Conservation (phyloP, 176 grass and related monocot genomes). For the Cocos nucifera region DNA sequence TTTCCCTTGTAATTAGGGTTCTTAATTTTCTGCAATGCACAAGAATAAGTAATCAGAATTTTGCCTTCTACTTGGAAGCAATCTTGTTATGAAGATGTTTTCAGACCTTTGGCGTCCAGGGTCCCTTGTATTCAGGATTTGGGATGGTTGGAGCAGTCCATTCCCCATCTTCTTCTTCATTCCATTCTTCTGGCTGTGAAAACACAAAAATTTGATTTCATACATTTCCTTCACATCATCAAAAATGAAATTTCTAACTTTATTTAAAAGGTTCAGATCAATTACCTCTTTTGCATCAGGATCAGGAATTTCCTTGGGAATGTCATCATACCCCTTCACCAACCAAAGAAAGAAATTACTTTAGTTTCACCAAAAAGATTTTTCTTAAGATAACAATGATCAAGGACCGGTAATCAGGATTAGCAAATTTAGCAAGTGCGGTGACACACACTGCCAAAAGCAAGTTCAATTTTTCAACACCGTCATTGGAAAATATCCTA, state of each 20-base stretch:
- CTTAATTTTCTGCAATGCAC: constrained; percentile 74
- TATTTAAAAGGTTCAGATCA: neutral
- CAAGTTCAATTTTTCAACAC: too few species aligned
- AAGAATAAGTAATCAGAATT: constrained; percentile 13
- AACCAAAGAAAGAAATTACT: neutral
- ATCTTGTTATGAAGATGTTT: neutral
- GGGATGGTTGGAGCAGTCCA: constrained; percentile 86
- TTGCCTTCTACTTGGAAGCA: neutral
- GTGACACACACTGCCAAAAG: too few species aligned
- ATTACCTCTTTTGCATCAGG: constrained; percentile 73
- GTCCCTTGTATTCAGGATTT: constrained; percentile 87
- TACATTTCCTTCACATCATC: neutral
- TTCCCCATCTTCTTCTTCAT: constrained; percentile 97
- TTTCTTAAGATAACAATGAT: neutral
- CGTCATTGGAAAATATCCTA: too few species aligned
- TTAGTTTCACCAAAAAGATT: neutral
- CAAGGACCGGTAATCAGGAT: neutral
- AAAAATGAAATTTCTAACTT: neutral
- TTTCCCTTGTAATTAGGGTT: constrained; percentile 93
- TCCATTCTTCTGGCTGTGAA: constrained; percentile 83
- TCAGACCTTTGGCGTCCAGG: constrained; percentile 74
- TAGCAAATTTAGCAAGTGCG: neutral
- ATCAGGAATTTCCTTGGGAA: constrained; percentile 76
- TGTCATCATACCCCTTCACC: constrained; percentile 74
- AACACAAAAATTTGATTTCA: neutral